These are phyloP conservation scores for Nematodospora anomalae DNA, from an alignment of 1,139 yeast species.

Conservation along the genomic window DNA sequence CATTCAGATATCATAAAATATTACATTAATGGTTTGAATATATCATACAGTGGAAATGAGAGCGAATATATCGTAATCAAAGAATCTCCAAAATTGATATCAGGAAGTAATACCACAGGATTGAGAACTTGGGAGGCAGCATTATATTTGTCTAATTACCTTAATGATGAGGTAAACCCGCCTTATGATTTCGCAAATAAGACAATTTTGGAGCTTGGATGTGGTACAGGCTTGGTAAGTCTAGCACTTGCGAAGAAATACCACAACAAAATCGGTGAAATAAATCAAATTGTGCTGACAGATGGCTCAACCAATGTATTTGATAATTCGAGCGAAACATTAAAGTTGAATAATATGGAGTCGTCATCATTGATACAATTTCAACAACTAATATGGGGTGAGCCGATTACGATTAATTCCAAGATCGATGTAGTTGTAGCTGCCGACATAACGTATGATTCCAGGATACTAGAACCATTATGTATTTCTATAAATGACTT, in stretches of 20 bases:
- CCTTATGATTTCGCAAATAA: conserved; percentile 17
- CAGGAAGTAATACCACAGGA: conserved; percentile 84
- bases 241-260: conserved; percentile 45
- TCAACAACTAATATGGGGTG: conserved; percentile 59
- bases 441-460: conserved; percentile 87
- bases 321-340: conserved; percentile 47
- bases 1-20: conserved; percentile 52
- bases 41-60: conserved; percentile 12
- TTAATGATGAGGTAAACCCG: conserved; percentile 21
- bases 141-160: conserved; percentile 55
- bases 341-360: conserved; percentile 40
- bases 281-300: conserved; percentile 51
- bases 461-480: conserved; percentile 56
- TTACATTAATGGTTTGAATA: conserved; percentile 28
- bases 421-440: conserved; percentile 58
- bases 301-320: conserved; percentile 76
- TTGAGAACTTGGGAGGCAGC: conserved; percentile 95
- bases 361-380: conserved; percentile 16
- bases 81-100: conserved; percentile 65
- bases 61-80: conserved; percentile 38
- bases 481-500: conserved; percentile 48
- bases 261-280: conserved; percentile 14
- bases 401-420: conserved; percentile 28
- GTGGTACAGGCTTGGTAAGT: conserved; percentile 90
- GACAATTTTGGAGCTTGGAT: conserved; percentile 69